A percentile compares a stretch with the other conserved stretches of the same genome.
Conservation (phyloP, 345 rosid species). For the Orychophragmus violaceus region DNA sequence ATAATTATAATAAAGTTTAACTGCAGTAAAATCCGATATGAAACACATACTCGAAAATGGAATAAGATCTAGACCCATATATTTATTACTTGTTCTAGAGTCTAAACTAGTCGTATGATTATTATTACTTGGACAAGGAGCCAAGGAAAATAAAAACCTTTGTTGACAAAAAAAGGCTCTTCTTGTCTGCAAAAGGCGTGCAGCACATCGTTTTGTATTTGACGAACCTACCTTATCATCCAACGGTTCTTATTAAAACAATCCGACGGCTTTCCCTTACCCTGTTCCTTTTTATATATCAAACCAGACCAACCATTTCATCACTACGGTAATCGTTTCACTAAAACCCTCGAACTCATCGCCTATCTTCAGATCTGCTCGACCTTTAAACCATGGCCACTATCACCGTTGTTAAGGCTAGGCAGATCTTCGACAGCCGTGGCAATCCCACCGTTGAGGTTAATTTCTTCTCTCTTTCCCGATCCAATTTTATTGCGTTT, state of each 20-base stretch:
- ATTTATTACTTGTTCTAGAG: not conserved
- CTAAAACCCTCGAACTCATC: conserved; percentile 27
- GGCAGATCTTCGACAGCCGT: conserved; percentile 99
- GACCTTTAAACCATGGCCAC: conserved; percentile 40
- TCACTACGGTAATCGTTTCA: not conserved
- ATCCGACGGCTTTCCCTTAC: conserved; percentile 10
- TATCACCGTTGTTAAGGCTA: conserved; percentile 59
- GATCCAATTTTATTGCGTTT: not conserved
- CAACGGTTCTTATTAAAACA: conserved; percentile 12
- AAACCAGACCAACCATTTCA: conserved; percentile 1
- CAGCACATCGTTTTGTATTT: conserved; percentile 28
- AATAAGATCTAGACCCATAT: not conserved
- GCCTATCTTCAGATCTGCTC: not conserved
- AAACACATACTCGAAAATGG: not conserved
- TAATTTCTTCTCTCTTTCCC: conserved; percentile 2
- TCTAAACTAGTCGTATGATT: not conserved
- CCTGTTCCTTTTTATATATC: conserved; percentile 5
- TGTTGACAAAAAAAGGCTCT: not conserved
- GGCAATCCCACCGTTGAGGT: conserved; percentile 99
- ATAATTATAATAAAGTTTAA: too few species aligned
- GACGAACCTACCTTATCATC: conserved; percentile 2
- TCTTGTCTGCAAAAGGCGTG: conserved; percentile 21
- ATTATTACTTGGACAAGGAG: conserved; percentile 28
- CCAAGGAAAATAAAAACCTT: too few species aligned
- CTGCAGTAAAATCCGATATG: too few species aligned